These are phyloP conservation scores for Calonectria montana DNA, from an alignment of 2,329 filamentous ascomycete genomes.

Conservation along the genomic window DNA sequence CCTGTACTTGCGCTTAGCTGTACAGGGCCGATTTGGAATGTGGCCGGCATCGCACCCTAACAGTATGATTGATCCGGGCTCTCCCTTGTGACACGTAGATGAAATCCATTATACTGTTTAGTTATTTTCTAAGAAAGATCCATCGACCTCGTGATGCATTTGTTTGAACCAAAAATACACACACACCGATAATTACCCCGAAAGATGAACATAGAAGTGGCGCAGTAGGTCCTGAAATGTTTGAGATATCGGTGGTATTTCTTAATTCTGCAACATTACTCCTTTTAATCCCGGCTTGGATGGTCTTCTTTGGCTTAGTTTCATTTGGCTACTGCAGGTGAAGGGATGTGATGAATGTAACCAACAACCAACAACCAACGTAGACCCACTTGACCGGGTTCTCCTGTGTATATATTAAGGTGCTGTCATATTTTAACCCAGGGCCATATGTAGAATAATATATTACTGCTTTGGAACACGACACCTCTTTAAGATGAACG, in stretches of 20 bases:
- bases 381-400: neutral
- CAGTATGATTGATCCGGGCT: too few species aligned
- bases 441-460: neutral
- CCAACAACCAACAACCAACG: neutral
- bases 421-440: neutral
- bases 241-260: neutral
- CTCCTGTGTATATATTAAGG: neutral
- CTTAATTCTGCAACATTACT: neutral
- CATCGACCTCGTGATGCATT: too few species aligned
- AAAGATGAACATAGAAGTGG: neutral
- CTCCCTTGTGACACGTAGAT: too few species aligned
- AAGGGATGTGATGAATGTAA: neutral
- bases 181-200: too few species aligned
- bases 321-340: neutral
- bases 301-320: neutral
- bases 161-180: too few species aligned
- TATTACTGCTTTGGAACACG: neutral
- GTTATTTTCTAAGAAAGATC: too few species aligned
- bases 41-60: too few species aligned
- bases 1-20: too few species aligned
- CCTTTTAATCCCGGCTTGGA: neutral
- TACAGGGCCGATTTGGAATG: too few species aligned
- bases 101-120: too few species aligned
- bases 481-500: slow-evolving; percentile 24
- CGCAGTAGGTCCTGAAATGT: neutral